Base-by-base conservation (phyloP, 495 filamentous ascomycete species). In the Baudoinia panamericana region DNA sequence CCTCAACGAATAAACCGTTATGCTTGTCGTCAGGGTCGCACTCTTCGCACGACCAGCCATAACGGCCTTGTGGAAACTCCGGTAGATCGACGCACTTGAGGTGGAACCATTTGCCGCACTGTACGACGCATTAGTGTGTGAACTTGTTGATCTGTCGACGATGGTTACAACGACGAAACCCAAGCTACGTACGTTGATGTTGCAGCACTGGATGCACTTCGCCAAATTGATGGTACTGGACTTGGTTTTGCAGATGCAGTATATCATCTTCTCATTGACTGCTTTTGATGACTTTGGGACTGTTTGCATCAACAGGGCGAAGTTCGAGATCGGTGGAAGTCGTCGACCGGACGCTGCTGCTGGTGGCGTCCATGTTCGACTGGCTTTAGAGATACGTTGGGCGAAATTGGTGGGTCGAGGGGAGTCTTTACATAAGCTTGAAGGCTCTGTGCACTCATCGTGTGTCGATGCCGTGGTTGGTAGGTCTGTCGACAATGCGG, bases 1-100 rank as follows among this genome's bases (percentile, higher is more conserved):
- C n/a, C n/a, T n/a, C n/a, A n/a, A n/a, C n/a, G 28, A 30, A 30
- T 16, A 34, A 12, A 10, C 31, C 31, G 12, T 34, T 34, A 19
- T 34, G 18, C 5, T 8, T 2, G 12, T 34, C 31, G 4, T 34
- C 31, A 16, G 31, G 5, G 22, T 34, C 31, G 31, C 31, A 34
- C 4, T 34, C 31, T 20, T 34, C 16, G 31, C 31, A 34, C 9
- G 31, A 17, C 31, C 31, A 34, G 12, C 31, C 31, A 15, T 34
- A 34, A 3, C 31, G 31, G 3, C 31, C 31, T 34, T 5, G 31
- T 12, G 31, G 31, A 16, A 34, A 15, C 18, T 20, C 13, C 3
- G 18, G 11, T 10, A 17, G 16, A 12, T 20, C 5, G 3, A 34
- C 31, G 12, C 31, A 34, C 18, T 10, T 20, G 18, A 34, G 31